Base-by-base conservation (phyloP, 352 stramenopile genomes). In the Salisapilia sapeloensis region DNA sequence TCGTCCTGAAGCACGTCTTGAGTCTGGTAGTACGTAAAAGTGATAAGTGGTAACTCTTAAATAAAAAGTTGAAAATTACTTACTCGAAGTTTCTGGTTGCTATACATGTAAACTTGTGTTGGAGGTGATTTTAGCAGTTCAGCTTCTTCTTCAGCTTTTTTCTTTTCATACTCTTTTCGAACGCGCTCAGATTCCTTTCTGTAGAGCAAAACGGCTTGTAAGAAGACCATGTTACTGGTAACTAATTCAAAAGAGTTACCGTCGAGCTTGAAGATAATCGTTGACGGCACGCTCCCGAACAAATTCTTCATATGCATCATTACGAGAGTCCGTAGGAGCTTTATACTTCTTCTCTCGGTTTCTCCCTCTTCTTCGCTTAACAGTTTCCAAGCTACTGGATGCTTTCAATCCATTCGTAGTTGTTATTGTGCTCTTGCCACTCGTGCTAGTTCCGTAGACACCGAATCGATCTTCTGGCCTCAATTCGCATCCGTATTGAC, bases 401-500 rank as follows among this genome's bases (percentile, higher is more conserved):
- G 35, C 12, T 29, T 44, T 14, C 6, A 33, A 9, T 18, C 19
- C 19, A 12, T 24, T 13, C 24, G 15, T 9, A 28, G 6, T 13
- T 22, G 14, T 14, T 19, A 7, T 16, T 24, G 13, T 23, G 16
- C 19, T 7, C 7, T 15, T 11, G 8, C 29, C 33, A 12, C 37
- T 41, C 25, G 6, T 15, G 11, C 25, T 9, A 11, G 21, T 39
- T 1, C 32, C 21, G 6, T 33, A 12, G 7, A 34, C 33, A 7
- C 75, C 81, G 34, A 89, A 59, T 29, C 93, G 90, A 46, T 96
- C 83, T 42, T 83, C 61, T 2, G 90, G 42, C 19, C 67, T 85
- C 32, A 96, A 83, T 38, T 71, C 87, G 48, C 94, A 78, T 33
- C 83, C 83, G 38, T 95, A 95, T 43, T 94, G 91, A 48, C 70